Conservation (phyloP, 2,329 filamentous ascomycete species). For the Aaosphaeria pasadenensis region DNA sequence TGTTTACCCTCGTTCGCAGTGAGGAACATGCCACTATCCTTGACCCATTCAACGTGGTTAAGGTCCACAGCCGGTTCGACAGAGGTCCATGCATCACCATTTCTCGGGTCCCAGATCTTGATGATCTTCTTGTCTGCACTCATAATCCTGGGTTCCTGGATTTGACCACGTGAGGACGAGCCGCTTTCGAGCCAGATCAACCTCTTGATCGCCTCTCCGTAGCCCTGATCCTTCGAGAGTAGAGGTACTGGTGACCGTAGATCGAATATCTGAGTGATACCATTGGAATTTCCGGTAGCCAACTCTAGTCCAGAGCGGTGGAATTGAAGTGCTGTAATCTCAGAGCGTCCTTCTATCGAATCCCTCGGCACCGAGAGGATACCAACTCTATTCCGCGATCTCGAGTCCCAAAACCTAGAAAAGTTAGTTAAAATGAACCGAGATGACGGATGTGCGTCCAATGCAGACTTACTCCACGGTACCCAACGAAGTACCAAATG, state of each 20-base stretch:
- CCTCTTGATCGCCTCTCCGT: slow-evolving; percentile 88
- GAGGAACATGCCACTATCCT: slow-evolving; percentile 88
- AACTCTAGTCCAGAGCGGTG: slow-evolving; percentile 78
- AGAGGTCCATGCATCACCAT: slow-evolving; percentile 88
- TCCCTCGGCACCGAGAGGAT: slow-evolving; percentile 60
- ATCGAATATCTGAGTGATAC: slow-evolving; percentile 88
- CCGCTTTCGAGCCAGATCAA: slow-evolving; percentile 68
- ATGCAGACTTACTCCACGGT: slow-evolving; percentile 64
- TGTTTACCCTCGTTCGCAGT: slow-evolving; percentile 96
- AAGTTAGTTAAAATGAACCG: too few species aligned
- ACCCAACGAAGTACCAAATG: slow-evolving; percentile 92
- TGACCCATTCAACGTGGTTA: slow-evolving; percentile 91
- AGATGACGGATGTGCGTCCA: too few species aligned
- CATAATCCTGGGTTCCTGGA: slow-evolving; percentile 69
- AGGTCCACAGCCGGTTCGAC: slow-evolving; percentile 94
- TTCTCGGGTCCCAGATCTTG: slow-evolving; percentile 87
- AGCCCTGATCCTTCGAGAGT: slow-evolving; percentile 91
- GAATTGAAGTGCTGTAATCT: slow-evolving; percentile 86
- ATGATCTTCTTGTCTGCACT: slow-evolving; percentile 94
- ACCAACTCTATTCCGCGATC: slow-evolving; percentile 77
- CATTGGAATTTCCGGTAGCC: slow-evolving; percentile 82
- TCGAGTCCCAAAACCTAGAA: slow-evolving; percentile 75
- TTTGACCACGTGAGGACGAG: slow-evolving; percentile 63
- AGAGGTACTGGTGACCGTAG: slow-evolving; percentile 82
- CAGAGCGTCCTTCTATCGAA: slow-evolving; percentile 44